A percentile compares a stretch with the other conserved stretches of the same genome.
Conservation (phyloP, 495 filamentous ascomycete species). For the Xylaria flabelliformis region DNA sequence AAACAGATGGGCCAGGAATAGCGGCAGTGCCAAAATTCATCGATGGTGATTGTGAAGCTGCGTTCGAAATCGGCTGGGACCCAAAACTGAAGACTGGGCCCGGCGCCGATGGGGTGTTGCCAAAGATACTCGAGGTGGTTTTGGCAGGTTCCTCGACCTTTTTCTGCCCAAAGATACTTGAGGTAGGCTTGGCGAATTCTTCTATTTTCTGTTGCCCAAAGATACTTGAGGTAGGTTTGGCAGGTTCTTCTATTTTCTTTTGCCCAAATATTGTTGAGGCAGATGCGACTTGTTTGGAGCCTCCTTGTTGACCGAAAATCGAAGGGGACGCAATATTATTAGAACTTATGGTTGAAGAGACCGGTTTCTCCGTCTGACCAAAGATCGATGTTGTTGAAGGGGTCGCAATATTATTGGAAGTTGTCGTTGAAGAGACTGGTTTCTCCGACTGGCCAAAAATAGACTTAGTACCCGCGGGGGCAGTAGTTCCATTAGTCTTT, state of each 20-base stretch:
- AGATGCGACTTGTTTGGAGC: slow-evolving; percentile 31
- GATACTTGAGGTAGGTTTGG: slow-evolving; percentile 10
- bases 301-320: slow-evolving; percentile 39
- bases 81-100: slow-evolving; percentile 38
- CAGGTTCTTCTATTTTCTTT: too few species aligned
- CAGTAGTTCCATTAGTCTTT: slow-evolving; percentile 32
- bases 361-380: slow-evolving; percentile 30
- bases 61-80: slow-evolving; percentile 15
- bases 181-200: slow-evolving; percentile 21
- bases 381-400: slow-evolving; percentile 38
- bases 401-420: slow-evolving; percentile 19
- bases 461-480: slow-evolving; percentile 33
- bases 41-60: slow-evolving; percentile 25
- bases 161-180: neutral
- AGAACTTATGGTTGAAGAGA: slow-evolving; percentile 24
- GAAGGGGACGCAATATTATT: slow-evolving; percentile 27
- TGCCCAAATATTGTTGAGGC: slow-evolving; percentile 16
- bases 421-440: slow-evolving; percentile 28
- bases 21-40: slow-evolving; percentile 30
- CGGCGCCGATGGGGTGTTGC: slow-evolving; percentile 25
- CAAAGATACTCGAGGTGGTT: slow-evolving; percentile 27
- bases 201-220: slow-evolving; percentile 46
- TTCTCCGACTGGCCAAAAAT: slow-evolving; percentile 31
- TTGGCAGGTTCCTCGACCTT: slow-evolving; percentile 6
- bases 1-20: slow-evolving; percentile 6